These are phyloP conservation scores for Kluyveromyces sp. DNA, from an alignment of 1,139 yeast genomes.

Conservation along the genomic window DNA sequence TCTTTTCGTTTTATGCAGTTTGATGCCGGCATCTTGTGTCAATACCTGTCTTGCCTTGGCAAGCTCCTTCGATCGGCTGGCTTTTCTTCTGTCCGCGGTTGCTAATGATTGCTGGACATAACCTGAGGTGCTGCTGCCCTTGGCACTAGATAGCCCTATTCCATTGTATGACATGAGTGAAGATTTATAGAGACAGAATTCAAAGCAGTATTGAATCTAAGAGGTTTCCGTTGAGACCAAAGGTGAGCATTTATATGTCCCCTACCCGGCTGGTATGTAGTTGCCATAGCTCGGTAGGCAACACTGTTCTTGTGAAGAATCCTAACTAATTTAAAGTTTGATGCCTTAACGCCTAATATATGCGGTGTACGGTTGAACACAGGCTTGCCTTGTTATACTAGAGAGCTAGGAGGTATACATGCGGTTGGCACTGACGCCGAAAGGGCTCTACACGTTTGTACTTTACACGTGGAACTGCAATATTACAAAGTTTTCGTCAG, in stretches of 20 bases:
- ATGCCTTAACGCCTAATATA: neutral
- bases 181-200: neutral
- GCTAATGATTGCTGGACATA: slow-evolving; percentile 26
- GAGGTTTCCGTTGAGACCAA: too few relatives aligned
- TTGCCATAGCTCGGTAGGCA: too few relatives aligned
- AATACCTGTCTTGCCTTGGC: slow-evolving; percentile 4
- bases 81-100: slow-evolving; percentile 9
- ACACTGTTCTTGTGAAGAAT: too few relatives aligned
- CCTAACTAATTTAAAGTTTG: too few relatives aligned
- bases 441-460: too few relatives aligned
- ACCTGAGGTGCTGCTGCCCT: slow-evolving; percentile 31
- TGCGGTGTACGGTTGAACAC: neutral
- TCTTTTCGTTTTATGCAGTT: slow-evolving; percentile 14
- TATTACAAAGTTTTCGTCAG: slow-evolving; percentile 24
- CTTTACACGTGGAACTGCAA: slow-evolving; percentile 23
- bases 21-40: slow-evolving; percentile 11
- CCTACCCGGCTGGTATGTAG: too few relatives aligned
- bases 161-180: slow-evolving; percentile 27
- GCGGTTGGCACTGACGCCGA: too few relatives aligned
- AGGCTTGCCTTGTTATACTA: too few relatives aligned
- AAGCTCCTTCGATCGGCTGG: slow-evolving; percentile 5
- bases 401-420: too few relatives aligned
- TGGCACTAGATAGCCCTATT: slow-evolving; percentile 28
- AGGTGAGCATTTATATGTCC: too few relatives aligned
- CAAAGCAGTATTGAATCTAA: too few relatives aligned